A percentile compares a stretch with the other conserved stretches of the same genome.
Conservation (phyloP, 768 basidiomycete genomes). For the Lactifluus piperatus region DNA sequence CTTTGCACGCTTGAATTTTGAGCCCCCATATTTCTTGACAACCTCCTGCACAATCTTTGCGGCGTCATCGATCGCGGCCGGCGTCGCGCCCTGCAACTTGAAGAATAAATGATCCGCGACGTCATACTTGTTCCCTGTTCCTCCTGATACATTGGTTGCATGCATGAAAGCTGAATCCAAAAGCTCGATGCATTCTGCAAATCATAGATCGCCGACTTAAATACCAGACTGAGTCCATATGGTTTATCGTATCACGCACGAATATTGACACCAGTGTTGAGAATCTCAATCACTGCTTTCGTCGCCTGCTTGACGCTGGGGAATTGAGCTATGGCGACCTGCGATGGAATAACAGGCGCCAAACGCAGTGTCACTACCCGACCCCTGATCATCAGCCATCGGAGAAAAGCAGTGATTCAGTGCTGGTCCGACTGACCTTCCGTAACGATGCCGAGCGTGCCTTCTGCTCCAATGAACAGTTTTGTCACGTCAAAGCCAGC, state of each 20-base stretch:
- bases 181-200: conserved; percentile 80
- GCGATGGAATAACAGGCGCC: conserved; percentile 71
- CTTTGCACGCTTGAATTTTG: conserved; percentile 60
- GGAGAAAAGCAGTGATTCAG: not conserved
- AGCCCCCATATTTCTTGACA: conserved; percentile 52
- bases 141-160: conserved; percentile 8
- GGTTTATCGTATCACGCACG: conserved; percentile 38
- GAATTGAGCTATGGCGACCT: conserved; percentile 86
- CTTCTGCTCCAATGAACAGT: conserved; percentile 77
- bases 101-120: conserved; percentile 70
- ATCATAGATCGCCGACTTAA: not conserved
- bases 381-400: not conserved
- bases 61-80: conserved; percentile 45
- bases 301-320: conserved; percentile 70
- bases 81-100: conserved; percentile 74
- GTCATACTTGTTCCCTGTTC: not conserved
- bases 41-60: conserved; percentile 52
- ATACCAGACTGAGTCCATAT: not conserved
- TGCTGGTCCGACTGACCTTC: conserved; percentile 32
- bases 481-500: conserved; percentile 85
- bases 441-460: conserved; percentile 81
- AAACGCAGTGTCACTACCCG: conserved; percentile 68
- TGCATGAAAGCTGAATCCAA: conserved; percentile 38
- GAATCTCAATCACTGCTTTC: conserved; percentile 72
- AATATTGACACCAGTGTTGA: conserved; percentile 62